Evolutionary conservation across 192 early-diverging fungal species (phyloP).

Genomic region (Chytriomyces sp.): DNA sequence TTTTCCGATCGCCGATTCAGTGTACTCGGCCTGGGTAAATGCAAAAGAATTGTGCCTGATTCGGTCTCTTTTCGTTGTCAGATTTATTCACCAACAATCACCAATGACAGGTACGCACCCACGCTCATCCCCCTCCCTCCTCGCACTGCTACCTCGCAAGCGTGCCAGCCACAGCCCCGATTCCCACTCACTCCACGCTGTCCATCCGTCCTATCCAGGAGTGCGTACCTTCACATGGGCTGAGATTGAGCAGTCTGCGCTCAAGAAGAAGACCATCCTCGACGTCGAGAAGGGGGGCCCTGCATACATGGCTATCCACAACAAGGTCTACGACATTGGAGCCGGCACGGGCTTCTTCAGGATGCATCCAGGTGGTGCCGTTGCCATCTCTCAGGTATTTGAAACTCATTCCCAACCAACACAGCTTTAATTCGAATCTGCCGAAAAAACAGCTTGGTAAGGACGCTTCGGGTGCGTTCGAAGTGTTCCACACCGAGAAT

Average conservation of each 20-base stretch:
- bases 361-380: conserved; percentile 80
- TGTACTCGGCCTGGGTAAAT: no score
- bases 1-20: no score
- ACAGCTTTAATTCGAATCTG: no score
- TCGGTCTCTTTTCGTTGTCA: no score
- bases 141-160: no score
- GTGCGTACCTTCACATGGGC: conserved; percentile 45
- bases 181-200: no score
- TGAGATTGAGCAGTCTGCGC: conserved; percentile 48
- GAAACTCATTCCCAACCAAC: no score
- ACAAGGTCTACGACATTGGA: conserved; percentile 82
- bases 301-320: conserved; percentile 70
- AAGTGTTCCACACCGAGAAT: conserved; percentile 74
- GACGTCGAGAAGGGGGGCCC: conserved; percentile 29
- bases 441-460: conserved; percentile 59
- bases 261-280: conserved; percentile 26
- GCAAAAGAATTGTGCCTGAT: no score
- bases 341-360: conserved; percentile 61
- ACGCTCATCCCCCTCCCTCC: no score
- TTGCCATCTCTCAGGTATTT: conserved; percentile 74
- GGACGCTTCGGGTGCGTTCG: conserved; percentile 72
- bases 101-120: no score
- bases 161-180: no score
- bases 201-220: neutral
- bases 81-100: no score